Base-by-base conservation (phyloP, 129 eudicot species). In the Lactuca saligna region DNA sequence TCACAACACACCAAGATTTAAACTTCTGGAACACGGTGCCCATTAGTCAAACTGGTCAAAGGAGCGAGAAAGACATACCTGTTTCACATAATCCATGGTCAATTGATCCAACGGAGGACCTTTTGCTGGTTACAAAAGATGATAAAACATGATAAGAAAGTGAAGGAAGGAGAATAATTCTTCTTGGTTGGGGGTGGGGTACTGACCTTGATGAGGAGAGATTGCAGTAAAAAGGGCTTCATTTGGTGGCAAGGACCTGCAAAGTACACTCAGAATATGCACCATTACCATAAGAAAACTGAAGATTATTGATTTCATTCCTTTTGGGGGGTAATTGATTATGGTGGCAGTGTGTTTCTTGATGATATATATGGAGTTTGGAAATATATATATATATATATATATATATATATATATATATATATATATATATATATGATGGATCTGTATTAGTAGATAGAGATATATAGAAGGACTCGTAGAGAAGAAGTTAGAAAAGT, bases 241-340 rank as follows among this genome's bases (percentile, higher is more conserved):
- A 65, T 72, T 70, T 63, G 76, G 66, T 6, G 77, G 64, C 54
- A 82, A 77, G 63, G 73, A 80, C 72, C 95, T 82, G 72, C 83
- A 79, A 54, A 67, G 67, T 61, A 76, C 83, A 71, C 84, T 58
- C 76, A 70, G 34, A 46, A 74, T 57, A 13, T 75, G 79, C 74
- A 79, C 51, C 53, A 79, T 38, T 54, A 82, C 38, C 31, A 80
- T 41, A 49, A 66, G 44, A 34, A 56, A 68, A 54, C 53, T 33
- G 8, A 78, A 48, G 31, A 63, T 44, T 64, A 49, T 73, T 54
- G 76, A 20, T 46, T 78, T 75, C 85, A 79, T 81, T 41, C 38
- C 64, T 73, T 72, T 41, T 50, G 70, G 51, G 58, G 25, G 53
- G 42, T 42, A 61, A 76, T 9, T 11, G 10, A 73, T 72, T 33